These are phyloP conservation scores for Lactifluus piperatus DNA, from an alignment of 768 basidiomycete species.

Conservation along the genomic window DNA sequence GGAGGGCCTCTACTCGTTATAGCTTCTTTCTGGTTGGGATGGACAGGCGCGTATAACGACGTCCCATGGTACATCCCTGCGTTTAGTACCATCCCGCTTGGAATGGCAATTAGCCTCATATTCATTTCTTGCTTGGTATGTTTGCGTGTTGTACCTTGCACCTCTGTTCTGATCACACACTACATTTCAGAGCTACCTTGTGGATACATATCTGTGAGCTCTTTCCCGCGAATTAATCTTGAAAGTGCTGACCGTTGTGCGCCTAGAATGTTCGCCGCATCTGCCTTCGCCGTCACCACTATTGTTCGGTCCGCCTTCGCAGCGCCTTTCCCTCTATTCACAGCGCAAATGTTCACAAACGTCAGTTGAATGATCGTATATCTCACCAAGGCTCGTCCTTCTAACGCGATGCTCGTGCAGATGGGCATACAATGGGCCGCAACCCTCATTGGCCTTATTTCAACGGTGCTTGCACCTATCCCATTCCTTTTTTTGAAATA, in stretches of 20 bases:
- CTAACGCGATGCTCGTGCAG: background rate
- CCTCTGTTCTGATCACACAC: background rate
- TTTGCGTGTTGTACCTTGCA: background rate
- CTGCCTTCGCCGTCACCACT: constrained; percentile 54
- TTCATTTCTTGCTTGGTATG: constrained; percentile 50
- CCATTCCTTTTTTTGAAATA: constrained; percentile 33
- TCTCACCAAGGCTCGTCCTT: background rate
- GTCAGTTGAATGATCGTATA: constrained; percentile 25
- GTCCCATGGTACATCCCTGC: constrained; percentile 55
- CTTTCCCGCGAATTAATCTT: background rate
- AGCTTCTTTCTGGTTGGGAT: constrained; percentile 37
- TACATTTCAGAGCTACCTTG: constrained; percentile 38
- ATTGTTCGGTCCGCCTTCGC: constrained; percentile 48
- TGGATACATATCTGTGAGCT: constrained; percentile 41
- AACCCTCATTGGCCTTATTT: constrained; percentile 30
- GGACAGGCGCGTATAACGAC: constrained; percentile 43
- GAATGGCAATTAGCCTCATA: constrained; percentile 39
- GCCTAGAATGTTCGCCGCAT: constrained; percentile 34
- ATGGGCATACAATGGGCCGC: constrained; percentile 27
- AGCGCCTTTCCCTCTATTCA: constrained; percentile 59
- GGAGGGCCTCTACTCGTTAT: constrained; percentile 29
- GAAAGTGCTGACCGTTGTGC: background rate
- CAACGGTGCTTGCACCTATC: constrained; percentile 28
- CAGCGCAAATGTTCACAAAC: constrained; percentile 50
- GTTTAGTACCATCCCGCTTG: constrained; percentile 40